Percentiles rank a stretch among this genome's conserved stretches.
phyloP scores from a whole-genome alignment of 1,139 yeast species.

The Komagataea norvegica region DNA sequence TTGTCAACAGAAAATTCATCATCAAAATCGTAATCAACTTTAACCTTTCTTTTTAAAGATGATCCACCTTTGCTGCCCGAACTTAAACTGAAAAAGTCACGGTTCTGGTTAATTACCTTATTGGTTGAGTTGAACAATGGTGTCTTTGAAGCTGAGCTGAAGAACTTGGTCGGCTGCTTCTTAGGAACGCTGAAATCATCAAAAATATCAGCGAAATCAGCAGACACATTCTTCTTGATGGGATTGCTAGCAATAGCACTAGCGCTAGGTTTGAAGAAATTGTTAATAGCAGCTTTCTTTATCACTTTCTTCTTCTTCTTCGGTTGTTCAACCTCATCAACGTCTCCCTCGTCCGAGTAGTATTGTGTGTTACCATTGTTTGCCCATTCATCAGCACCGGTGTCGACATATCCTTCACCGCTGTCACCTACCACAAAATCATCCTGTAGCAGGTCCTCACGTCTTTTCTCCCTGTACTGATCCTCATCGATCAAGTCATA shows the following conservation, averaged over 20 bases:
- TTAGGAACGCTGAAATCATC: conserved; percentile 36
- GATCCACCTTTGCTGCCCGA: conserved; percentile 6
- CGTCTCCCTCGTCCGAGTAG: conserved; percentile 31
- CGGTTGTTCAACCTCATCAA: conserved; percentile 20
- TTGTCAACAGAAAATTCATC: conserved; percentile 21
- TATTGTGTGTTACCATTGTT: conserved; percentile 23
- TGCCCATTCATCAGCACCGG: conserved; percentile 84
- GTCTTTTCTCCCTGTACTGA: conserved; percentile 68
- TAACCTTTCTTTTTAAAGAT: conserved; percentile 13
- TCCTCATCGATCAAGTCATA: conserved; percentile 88
- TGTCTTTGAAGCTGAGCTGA: conserved; percentile 10
- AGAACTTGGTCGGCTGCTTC: conserved; percentile 10
- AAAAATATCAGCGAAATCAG: conserved; percentile 43
- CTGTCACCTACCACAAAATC: conserved; percentile 89
- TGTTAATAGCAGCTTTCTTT: conserved; percentile 47
- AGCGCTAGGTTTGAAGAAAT: conserved; percentile 45
- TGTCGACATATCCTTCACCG: conserved; percentile 63
- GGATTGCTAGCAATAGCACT: conserved; percentile 12
- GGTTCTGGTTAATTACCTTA: conserved; percentile 10
- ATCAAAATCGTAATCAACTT: conserved; percentile 11
- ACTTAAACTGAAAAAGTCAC: conserved; percentile 14
- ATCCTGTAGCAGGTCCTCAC: conserved; percentile 78
- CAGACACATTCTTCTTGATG: conserved; percentile 31
- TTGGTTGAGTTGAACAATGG: conserved; percentile 20
- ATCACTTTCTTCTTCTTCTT: conserved; percentile 32